Evolutionary conservation across 1,139 yeast species (phyloP), one percentile per base, ranked within the genome.

Genomic region (Candida anutae): DNA sequence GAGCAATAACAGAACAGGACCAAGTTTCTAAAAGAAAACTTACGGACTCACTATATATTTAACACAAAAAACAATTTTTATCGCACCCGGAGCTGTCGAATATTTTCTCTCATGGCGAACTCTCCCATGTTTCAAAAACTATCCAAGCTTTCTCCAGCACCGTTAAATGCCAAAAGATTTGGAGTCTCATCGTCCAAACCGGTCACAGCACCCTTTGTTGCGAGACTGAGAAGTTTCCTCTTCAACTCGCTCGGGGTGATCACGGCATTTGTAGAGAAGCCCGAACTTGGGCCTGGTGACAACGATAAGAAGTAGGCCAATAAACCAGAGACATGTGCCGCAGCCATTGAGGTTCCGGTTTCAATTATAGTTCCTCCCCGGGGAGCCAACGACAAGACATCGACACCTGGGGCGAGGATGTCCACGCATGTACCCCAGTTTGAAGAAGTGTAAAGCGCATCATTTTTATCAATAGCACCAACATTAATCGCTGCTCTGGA

Each of bases 261-360:
- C 4, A 46, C 18, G 3, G 28, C 35, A 3, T 45, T 40, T 4
- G 34, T 30, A 5, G 45, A 37, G 29, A 37, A 63, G 39, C 60
- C 68, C 16, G 68, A 60, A 22, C 46, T 52, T 13, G 44, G 42
- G 21, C 53, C 60, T 15, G 69, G 69, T 36, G 57, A 61, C 39
- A 62, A 56, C 11, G 69, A 62, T 39, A 62, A 48, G 37, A 46
- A 60, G 47, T 61, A 61, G 3, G 66, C 46, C 38, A 61, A 53
- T 33, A 62, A 55, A 8, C 69, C 69, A 27, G 62, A 51, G 28
- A 62, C 53, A 35, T 62, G 68, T 10, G 69, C 68, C 5, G 65
- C 47, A 5, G 69, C 69, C 69, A 61, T 62, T 13, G 67, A 60
- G 5, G 69, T 62, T 29, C 69, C 69, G 3, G 67, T 58, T 51